Evolutionary conservation across 192 early-diverging fungal genomes (phyloP), one percentile per base, ranked within the genome.

Genomic region (Coemansia sp.): DNA sequence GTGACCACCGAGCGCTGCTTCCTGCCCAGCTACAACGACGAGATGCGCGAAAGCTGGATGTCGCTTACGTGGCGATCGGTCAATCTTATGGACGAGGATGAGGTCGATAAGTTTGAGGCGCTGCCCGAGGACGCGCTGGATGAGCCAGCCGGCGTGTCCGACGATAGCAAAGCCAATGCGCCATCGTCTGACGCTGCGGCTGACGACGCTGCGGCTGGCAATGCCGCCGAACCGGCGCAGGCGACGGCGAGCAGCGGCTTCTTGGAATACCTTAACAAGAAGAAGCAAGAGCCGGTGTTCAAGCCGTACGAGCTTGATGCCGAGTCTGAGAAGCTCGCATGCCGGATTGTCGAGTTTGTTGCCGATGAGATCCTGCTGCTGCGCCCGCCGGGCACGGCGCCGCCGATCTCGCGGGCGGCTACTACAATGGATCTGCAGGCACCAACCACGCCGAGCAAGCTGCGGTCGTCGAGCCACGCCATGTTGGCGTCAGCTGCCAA

Each of bases 1-100:
- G 87, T 89, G 1, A 77, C 85, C 0, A 66, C 80, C 0, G 85
- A 81, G n/a, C 62, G 87, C 6, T 89, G 86, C 65, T 80, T 81
- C 32, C 66, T 94, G 32, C 72, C 87, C 2, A 78, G 78, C 21
- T 89, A 85, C 63, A 90, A 92, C 38, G 65, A 85, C 24, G 69
- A 81, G 31, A 77, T 81, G 48, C 81, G 87, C 11, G 73, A 80
- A 18, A 82, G 80, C 40, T 84, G 87, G 62, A 86, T 93, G 48
- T 67, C 72, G 4, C 72, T 79, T 25, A 63, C 76, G 10, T 79
- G 76, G 76, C 65, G 70, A 14, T 69, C 69, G 28, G 30, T 84
- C 16, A 81, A 58, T 5, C 64, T 82, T 60, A 49, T 71, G 31
- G 81, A 74, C 47, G 58, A 65, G 53, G 64, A 64, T 28, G 80